Base-by-base conservation (phyloP, 352 stramenopile species). In the Pythium dissimile region DNA sequence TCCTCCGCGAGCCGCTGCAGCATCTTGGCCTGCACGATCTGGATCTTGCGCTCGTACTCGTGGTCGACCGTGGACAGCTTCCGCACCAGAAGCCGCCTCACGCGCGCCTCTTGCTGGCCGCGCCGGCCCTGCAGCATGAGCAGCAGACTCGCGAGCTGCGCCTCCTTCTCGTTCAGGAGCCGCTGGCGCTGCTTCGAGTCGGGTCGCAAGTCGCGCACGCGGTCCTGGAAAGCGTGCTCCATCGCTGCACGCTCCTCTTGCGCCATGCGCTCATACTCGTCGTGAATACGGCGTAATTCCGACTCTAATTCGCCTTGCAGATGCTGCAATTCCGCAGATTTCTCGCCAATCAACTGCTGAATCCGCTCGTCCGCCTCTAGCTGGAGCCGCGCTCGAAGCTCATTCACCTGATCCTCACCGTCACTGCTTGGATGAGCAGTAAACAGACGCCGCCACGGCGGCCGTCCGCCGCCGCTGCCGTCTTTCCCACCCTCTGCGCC, bases 361-460 rank as follows among this genome's bases (percentile, higher is more conserved):
- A 75, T 63, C 5, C 69, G 79, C 46, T 84, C 75, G 23, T 84
- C 64, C 9, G 66, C 56, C 38, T 89, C 75, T 9, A 89, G 59
- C 27, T 80, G 69, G 18, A 89, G 52, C 13, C 73, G 59, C 15
- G 68, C 68, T 9, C 75, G 67, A 32, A 88, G 64, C 28, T 85
- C 77, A 30, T 71, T 59, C 2, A 82, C 47, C 9, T 73, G 53
- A 24, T 86, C 75, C 1, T 79, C 64, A 20, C 18, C 47, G 16
- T 57, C 53, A 15, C 62, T 37, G 7, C 27, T n/a, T 20, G 30
- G 30, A 10, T 34, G 2, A 51, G 16, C 13, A 58, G 23, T 5
- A 15, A 6, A 41, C 12, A 18, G 12, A n/a, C 16, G 20, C 20
- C 13, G 34, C 34, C 12, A 16, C 12, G 16, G 34, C 5, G 5